Evolutionary conservation across 129 eudicot species (phyloP), one percentile per base, ranked within the genome.

Genomic region (Mikania micrantha): DNA sequence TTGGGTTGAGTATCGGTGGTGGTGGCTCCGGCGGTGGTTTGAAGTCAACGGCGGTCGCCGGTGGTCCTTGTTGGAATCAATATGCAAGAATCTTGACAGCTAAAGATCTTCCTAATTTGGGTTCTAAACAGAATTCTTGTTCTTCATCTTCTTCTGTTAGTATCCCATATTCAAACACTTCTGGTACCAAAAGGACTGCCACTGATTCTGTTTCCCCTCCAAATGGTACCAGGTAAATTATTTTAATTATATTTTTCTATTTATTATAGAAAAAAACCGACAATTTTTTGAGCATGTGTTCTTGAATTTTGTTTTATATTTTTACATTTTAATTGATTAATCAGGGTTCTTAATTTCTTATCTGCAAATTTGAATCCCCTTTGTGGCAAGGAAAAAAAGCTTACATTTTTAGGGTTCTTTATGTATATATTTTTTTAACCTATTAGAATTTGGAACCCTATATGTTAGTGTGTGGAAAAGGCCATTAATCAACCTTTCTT

Each of bases 41-140:
- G 57, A 85, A 73, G 80, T 50, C 78, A 4, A 77, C 65, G 67
- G 7, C 32, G 71, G 67, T 64, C 61, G 69, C 36, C 11, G 79
- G 17, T 3, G 80, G 41, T 40, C 45, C 85, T 54, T 77, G 87
- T 85, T 80, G 88, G 86, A 74, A 75, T 70, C 86, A 80, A 16
- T 83, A 83, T 77, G 89, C 95, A 2, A 93, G 90, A 82, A 86
- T 93, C 66, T 80, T 93, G 88, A 93, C 98, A 0, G 91, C 96
- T 16, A 84, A 86, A 69, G 98, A 92, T 80, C 86, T 91, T 41
- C 71, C 77, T 44, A 49, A 70, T 54, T 56, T 49, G 63, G 67
- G 22, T 64, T 77, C 78, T 13, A 77, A 77, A 54, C 63, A 66
- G 31, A 60, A 52, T 42, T 79, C 80, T 53, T 77, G 81, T 29